Base-by-base conservation (phyloP, 495 filamentous ascomycete species). In the Chaetomium tenue region DNA sequence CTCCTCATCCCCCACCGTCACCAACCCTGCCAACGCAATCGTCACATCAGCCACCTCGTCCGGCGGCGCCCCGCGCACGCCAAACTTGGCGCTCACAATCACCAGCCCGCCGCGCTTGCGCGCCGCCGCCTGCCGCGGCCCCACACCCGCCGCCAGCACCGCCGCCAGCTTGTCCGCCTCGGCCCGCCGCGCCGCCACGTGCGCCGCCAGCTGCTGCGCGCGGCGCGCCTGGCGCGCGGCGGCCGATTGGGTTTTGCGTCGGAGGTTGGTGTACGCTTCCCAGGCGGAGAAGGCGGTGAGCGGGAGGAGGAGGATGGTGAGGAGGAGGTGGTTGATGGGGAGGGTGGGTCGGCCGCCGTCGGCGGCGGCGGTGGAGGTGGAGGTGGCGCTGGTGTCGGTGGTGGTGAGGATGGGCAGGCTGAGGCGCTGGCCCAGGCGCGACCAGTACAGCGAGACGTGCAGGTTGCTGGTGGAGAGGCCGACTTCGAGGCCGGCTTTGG, bases 121-220 rank as follows among this genome's bases (percentile, higher is more conserved):
- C 66, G 84, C 79, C 51, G 65, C 72, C 9, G 67, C 68, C 70
- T 85, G 83, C 22, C 79, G 76, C 22, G 76, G 71, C 65, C 74
- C 77, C 3, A 84, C 84, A 42, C 80, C 77, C 1, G 81, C 79
- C 0, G 65, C 64, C 78, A 88, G 82, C 42, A 87, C 67, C 57
- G 78, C 77, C 50, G 82, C 82, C 30, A 84, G 77, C 63, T 85
- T 78, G 55, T 75, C 74, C 42, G 83, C 85, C 57, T 85, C 82
- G 6, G 72, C 73, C 3, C 75, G 73, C 50, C 77, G 78, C 63
- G 77, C 69, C 0, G 78, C 75, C 9, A 86, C 70, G 51, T 77
- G 68, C 44, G 76, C 76, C 48, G 74, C 78, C 9, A 55, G 6
- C 23, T 82, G 60, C 25, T 77, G 5, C 5, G 5, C 33, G 5